Percentiles rank a stretch among this genome's conserved stretches.
phyloP scores from a whole-genome alignment of 1,139 yeast genomes.

The Yamadazyma atmosphaerica region DNA sequence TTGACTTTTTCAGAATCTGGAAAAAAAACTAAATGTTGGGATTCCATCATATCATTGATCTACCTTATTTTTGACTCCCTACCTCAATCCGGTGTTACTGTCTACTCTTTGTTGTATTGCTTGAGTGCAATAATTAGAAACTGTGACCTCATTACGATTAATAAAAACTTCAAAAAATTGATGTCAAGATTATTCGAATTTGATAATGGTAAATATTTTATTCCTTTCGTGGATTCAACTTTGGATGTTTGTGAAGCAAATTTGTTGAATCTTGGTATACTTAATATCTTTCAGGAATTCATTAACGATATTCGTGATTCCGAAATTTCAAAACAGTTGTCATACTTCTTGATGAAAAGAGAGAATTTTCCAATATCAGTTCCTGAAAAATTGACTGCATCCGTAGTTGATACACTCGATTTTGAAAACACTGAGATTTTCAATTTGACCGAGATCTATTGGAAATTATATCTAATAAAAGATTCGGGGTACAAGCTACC shows the following conservation, averaged over 20 bases:
- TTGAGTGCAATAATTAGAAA: constrained; percentile 58
- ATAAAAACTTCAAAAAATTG: constrained; percentile 46
- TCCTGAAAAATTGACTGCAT: constrained; percentile 2
- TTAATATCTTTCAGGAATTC: constrained; percentile 49
- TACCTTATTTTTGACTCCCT: constrained; percentile 6
- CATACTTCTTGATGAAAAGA: constrained; percentile 12
- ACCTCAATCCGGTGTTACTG: constrained; percentile 10
- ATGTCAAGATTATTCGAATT: constrained; percentile 33
- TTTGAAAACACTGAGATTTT: constrained; percentile 1
- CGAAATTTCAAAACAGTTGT: constrained; percentile 12
- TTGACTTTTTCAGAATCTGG: constrained; percentile 71
- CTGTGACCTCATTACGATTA: constrained; percentile 43
- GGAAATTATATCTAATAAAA: constrained; percentile 15
- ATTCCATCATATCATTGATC: constrained; percentile 19
- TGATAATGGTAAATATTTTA: constrained; percentile 36
- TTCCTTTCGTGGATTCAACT: constrained; percentile 52
- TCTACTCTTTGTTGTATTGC: constrained; percentile 40
- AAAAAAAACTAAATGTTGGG: constrained; percentile 54
- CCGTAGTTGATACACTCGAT: constrained; percentile 6
- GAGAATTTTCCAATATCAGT: constrained; percentile 9
- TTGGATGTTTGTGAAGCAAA: constrained; percentile 45
- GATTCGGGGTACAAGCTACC: constrained; percentile 1
- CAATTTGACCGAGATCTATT: constrained; percentile 12
- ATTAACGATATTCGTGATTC: constrained; percentile 30
- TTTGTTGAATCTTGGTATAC: constrained; percentile 46